Evolutionary conservation across 176 grass and related monocot genomes (phyloP).

Genomic region (Chrysopogon serrulatus): DNA sequence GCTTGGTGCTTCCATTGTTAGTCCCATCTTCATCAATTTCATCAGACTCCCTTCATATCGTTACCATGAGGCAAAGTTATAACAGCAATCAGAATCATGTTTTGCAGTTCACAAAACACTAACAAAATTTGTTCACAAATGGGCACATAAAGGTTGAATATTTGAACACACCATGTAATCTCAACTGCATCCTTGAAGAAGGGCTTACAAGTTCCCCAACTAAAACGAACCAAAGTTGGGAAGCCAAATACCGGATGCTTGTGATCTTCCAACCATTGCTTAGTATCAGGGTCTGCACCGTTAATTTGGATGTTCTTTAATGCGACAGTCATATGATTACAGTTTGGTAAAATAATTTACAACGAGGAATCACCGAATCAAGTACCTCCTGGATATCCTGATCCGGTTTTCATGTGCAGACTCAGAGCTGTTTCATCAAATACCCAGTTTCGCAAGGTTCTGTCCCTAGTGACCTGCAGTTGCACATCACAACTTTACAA

Average conservation of each 20-base stretch:
- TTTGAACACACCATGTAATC: conserved; percentile 65
- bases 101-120: not conserved
- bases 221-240: conserved; percentile 89
- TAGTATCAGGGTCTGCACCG: conserved; percentile 78
- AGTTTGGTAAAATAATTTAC: conserved; percentile 2
- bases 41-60: conserved; percentile 72
- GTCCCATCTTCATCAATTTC: conserved; percentile 62
- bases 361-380: not conserved
- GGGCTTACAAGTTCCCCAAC: conserved; percentile 85
- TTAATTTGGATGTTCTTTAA: not conserved
- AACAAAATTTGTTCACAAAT: not conserved
- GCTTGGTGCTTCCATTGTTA: conserved; percentile 44
- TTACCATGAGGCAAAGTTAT: not conserved
- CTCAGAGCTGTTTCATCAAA: conserved; percentile 79
- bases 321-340: not conserved
- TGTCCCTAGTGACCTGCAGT: conserved; percentile 83
- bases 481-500: conserved; percentile 2
- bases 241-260: conserved; percentile 84
- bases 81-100: not conserved
- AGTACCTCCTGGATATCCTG: conserved; percentile 88
- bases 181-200: conserved; percentile 67
- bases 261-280: conserved; percentile 82
- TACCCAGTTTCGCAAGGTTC: conserved; percentile 71
- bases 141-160: not conserved
- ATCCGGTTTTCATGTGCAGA: conserved; percentile 89